Base-by-base conservation (phyloP, 768 basidiomycete species). In the Lyophyllum semitale region DNA sequence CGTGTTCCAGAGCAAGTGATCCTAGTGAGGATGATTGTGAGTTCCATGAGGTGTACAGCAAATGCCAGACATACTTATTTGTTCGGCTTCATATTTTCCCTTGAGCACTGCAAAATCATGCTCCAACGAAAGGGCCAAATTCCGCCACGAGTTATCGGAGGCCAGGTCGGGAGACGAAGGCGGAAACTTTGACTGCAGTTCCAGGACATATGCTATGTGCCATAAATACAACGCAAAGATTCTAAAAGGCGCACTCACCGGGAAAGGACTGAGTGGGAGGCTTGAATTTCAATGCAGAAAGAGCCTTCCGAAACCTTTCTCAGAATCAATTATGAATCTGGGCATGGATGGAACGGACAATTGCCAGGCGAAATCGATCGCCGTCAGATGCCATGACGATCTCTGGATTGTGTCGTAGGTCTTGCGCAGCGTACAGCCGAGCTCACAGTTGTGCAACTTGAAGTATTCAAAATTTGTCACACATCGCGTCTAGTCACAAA, bases 281-380 rank as follows among this genome's bases (percentile, higher is more conserved):
- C 54, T 79, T 82, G 64, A 70, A 72, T 66, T 72, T 76, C 27
- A 83, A 66, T 8, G 76, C 75, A 20, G 72, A 66, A 23, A 84
- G 61, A 9, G 80, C 82, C 82, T 84, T 49, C 4, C 42, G 32
- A 49, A 38, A 42, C 20, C 13, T 9, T 48, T 53, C 22, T 58
- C 53, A 51, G 48, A 29, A 40, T 35, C 5, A 23, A 27, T 40
- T 29, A 20, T 40, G 33, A 33, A 32, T n/a, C 32, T 38, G 9
- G 47, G 48, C 42, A n/a, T 12, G 46, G 40, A 29, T 29, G 45
- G 27, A 53, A 65, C 74, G 37, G 47, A 78, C 79, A 46, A 80
- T 66, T 33, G 74, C 71, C 38, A 82, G 68, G 38, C 80, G 76
- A 20, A 80, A 59, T 49, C 68, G 59, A 59, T 77, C 75, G 29